Percentiles rank a stretch among this genome's conserved stretches.
phyloP scores from a whole-genome alignment of 2,329 filamentous ascomycete genomes.

The Albifimbria verrucaria region DNA sequence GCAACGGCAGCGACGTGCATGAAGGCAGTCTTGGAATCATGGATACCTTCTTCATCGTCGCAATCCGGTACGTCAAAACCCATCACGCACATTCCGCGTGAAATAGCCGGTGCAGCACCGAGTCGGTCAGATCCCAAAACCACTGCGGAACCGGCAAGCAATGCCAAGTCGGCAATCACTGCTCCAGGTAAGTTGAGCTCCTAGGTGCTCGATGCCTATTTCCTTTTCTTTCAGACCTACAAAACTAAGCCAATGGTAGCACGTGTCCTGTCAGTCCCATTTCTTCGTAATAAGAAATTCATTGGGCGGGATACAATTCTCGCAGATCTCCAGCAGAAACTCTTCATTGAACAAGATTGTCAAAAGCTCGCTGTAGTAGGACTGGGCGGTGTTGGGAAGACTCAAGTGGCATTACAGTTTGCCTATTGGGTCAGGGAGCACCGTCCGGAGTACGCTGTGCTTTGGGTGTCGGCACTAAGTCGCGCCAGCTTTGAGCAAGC shows the following conservation, averaged over 20 bases:
- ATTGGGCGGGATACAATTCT: constrained; percentile 18
- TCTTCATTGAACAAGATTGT: constrained; percentile 16
- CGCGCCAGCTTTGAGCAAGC: constrained; percentile 31
- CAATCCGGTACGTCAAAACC: too few relatives aligned
- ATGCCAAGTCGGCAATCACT: too few relatives aligned
- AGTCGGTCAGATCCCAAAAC: too few relatives aligned
- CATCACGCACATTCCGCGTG: too few relatives aligned
- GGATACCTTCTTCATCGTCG: too few relatives aligned
- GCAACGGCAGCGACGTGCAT: constrained; percentile 38
- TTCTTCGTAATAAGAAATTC: constrained; percentile 19
- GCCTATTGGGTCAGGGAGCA: constrained; percentile 29
- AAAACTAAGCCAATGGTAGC: too few relatives aligned
- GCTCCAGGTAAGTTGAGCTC: too few relatives aligned
- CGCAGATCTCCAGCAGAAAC: constrained; percentile 17
- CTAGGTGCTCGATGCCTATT: too few relatives aligned
- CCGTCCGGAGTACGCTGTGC: constrained; percentile 28
- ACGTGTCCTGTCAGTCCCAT: too few relatives aligned
- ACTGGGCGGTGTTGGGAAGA: constrained; percentile 36
- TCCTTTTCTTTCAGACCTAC: too few relatives aligned
- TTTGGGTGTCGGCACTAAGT: constrained; percentile 35
- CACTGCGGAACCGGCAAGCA: too few relatives aligned
- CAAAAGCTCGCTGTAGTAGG: constrained; percentile 22
- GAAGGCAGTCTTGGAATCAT: constrained; percentile 31
- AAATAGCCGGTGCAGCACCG: too few relatives aligned
- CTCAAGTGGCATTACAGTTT: constrained; percentile 32